phyloP scores from a whole-genome alignment of 1,139 yeast genomes.

The Candida frijolesensis region DNA sequence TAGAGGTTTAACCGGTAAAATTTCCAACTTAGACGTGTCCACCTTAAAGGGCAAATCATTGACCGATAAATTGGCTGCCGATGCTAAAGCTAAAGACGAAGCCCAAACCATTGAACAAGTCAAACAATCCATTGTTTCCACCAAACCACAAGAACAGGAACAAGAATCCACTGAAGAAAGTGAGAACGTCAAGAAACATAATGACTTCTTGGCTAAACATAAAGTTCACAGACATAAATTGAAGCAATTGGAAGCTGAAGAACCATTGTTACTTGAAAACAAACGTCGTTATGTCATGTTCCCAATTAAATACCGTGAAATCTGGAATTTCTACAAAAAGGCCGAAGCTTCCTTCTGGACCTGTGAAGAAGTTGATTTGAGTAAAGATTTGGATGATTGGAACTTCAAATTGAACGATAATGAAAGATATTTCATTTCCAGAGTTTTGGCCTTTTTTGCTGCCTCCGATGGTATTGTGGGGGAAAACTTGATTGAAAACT shows the following conservation, averaged over 20 bases:
- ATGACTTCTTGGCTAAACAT: conserved; percentile 59
- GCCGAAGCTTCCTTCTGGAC: conserved; percentile 99
- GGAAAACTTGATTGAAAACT: conserved; percentile 95
- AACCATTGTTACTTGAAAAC: conserved; percentile 87
- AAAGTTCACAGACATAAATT: conserved; percentile 69
- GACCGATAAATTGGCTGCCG: conserved; percentile 50
- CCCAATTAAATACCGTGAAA: conserved; percentile 97
- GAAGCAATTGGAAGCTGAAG: conserved; percentile 79
- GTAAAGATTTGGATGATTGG: conserved; percentile 92
- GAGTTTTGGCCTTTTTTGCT: conserved; percentile 96
- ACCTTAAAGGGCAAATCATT: conserved; percentile 36
- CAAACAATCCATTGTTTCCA: conserved; percentile 20
- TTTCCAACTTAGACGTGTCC: conserved; percentile 44
- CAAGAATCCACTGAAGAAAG: conserved; percentile 20
- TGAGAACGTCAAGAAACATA: conserved; percentile 38
- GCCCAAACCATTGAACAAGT: conserved; percentile 28
- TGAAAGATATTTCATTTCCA: conserved; percentile 86
- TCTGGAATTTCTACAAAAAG: conserved; percentile 98
- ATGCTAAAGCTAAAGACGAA: conserved; percentile 44
- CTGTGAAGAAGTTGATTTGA: conserved; percentile 96
- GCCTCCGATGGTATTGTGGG: conserved; percentile 98
- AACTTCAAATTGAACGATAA: conserved; percentile 79
- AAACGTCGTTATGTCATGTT: conserved; percentile 88
- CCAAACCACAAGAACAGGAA: conserved; percentile 10
- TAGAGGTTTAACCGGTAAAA: conserved; percentile 51